Base-by-base conservation (phyloP, 2,329 filamentous ascomycete genomes). In the Colletotrichum navitas region DNA sequence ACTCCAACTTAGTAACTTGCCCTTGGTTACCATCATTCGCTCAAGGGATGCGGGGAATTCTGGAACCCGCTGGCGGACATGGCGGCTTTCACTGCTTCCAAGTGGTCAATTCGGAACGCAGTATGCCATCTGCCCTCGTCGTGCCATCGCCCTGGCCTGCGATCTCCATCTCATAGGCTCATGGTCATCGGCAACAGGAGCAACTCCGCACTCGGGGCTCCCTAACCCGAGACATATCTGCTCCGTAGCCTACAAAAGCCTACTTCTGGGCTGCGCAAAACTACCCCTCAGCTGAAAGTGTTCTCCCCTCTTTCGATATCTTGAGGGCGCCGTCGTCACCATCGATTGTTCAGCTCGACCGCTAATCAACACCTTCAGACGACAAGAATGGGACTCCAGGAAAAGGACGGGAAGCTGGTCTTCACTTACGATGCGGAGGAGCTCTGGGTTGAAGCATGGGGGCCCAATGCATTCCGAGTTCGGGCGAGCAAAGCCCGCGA, bases 381-480 rank as follows among this genome's bases (percentile, higher is more conserved):
- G 21, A 7, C 8, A 55, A 63, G 18, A 11, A 72, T 72, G 69
- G 65, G 59, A 10, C 47, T 72, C 14, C 47, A 47, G 18, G 59
- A 69, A 18, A 29, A 63, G 51, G 59, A 72, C 21, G 69, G 54
- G 1, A 72, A 64, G 69, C 41, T 72, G 0, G 47, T 72, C 39
- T 80, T 75, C 71, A 69, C 67, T 7, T 83, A 77, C 68, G 85
- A 88, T 75, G 82, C 81, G 11, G 85, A 87, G 72, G 78, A 80
- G 12, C 77, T 87, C 54, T 86, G 83, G 80, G 79, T 87, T 55
- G 83, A 87, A 66, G 78, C 85, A 52, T 87, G 85, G 85, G 85
- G 85, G 5, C 59, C 75, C 5, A 82, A 86, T 69, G 82, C 85
- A 0, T 74, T 88, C 3, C 83, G 86, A 43, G 76, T 88, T 1